These are phyloP conservation scores for Colletotrichum navitas DNA, from an alignment of 2,329 filamentous ascomycete species.

Conservation along the genomic window DNA sequence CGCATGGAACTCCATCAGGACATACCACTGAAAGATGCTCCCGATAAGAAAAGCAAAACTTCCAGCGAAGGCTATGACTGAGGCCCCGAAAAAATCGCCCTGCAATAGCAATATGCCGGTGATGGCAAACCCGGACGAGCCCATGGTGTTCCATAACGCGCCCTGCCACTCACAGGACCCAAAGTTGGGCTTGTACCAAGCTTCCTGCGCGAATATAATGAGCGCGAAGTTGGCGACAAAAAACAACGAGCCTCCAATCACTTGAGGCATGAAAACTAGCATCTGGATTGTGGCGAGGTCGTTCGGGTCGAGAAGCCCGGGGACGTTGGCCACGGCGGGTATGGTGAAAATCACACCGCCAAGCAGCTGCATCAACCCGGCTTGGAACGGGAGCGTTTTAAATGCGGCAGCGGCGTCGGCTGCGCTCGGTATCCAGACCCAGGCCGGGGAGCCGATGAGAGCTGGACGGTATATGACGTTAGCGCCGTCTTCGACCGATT, in stretches of 20 bases:
- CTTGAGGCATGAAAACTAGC: conserved; percentile 12
- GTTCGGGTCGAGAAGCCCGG: conserved; percentile 1
- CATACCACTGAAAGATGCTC: conserved; percentile 20
- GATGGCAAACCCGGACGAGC: conserved; percentile 1
- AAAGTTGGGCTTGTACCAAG: conserved; percentile 16
- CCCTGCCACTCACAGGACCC: conserved; percentile 11
- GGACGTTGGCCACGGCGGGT: not conserved
- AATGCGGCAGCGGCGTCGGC: not conserved
- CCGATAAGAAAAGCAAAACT: not conserved
- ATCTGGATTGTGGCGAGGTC: not conserved
- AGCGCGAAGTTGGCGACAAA: conserved; percentile 8
- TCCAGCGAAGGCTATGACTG: not conserved
- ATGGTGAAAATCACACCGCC: not conserved
- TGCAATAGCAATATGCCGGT: not conserved
- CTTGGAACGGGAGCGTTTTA: conserved; percentile 3
- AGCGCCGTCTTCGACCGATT: not conserved
- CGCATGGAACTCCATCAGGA: conserved; percentile 6
- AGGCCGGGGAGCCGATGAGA: conserved; percentile 14
- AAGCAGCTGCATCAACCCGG: not conserved
- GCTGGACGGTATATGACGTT: conserved; percentile 13
- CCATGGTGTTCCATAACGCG: not conserved
- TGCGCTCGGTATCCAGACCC: conserved; percentile 4
- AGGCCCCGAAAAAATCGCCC: not conserved
- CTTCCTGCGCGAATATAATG: not conserved
- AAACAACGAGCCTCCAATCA: conserved; percentile 11